Conservation (phyloP, 768 basidiomycete genomes). For the Leccinum pellstonianum region DNA sequence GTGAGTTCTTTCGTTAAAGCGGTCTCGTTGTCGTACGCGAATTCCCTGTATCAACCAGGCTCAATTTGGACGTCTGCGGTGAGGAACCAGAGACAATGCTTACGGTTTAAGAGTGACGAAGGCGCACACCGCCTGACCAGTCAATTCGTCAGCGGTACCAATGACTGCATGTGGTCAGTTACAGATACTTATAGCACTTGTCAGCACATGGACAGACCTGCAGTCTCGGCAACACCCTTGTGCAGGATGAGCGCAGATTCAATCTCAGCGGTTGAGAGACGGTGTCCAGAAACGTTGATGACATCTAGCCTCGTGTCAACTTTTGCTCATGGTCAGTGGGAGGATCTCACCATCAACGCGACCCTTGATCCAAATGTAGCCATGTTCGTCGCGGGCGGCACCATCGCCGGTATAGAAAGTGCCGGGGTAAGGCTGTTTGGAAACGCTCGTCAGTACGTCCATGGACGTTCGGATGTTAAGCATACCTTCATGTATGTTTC, state of each 20-base stretch:
- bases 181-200: background rate
- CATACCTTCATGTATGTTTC: slow-evolving; percentile 70
- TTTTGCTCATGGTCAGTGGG: background rate
- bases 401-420: slow-evolving; percentile 98
- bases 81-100: slow-evolving; percentile 25
- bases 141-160: slow-evolving; percentile 82
- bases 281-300: slow-evolving; percentile 97
- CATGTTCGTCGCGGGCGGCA: slow-evolving; percentile 89
- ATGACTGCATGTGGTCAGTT: slow-evolving; percentile 49
- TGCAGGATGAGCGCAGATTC: slow-evolving; percentile 95
- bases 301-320: slow-evolving; percentile 57
- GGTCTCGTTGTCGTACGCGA: slow-evolving; percentile 75
- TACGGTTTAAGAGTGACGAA: slow-evolving; percentile 95
- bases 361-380: slow-evolving; percentile 99
- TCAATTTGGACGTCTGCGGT: background rate
- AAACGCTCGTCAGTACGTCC: slow-evolving; percentile 38
- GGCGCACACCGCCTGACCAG: slow-evolving; percentile 91
- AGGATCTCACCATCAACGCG: slow-evolving; percentile 78
- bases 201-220: slow-evolving; percentile 41
- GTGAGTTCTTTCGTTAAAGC: slow-evolving; percentile 82
- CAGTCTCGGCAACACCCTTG: slow-evolving; percentile 94
- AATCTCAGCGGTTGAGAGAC: slow-evolving; percentile 96
- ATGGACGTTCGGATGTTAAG: slow-evolving; percentile 18
- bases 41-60: slow-evolving; percentile 54
- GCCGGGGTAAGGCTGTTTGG: slow-evolving; percentile 72